Evolutionary conservation across 371 early-diverging fungal species (phyloP).

Genomic region (Fennellomyces sp.): DNA sequence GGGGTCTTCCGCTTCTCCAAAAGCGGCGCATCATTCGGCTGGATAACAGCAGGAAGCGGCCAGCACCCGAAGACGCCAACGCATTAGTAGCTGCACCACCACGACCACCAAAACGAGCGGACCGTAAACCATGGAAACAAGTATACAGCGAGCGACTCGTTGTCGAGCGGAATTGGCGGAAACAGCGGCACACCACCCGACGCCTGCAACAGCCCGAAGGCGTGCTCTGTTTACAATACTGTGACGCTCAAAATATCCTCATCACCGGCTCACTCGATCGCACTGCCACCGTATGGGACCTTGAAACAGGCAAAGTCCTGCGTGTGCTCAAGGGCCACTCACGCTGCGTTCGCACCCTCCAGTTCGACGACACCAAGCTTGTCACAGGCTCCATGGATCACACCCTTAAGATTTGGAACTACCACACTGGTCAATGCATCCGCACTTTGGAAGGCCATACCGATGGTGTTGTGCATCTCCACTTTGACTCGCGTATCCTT

Average conservation of each 20-base stretch:
- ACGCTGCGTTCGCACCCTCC: constrained; percentile 82
- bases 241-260: constrained; percentile 70
- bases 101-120: background rate
- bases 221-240: constrained; percentile 81
- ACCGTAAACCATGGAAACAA: constrained; percentile 73
- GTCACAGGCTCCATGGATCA: constrained; percentile 93
- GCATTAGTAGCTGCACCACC: background rate
- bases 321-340: constrained; percentile 85
- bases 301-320: constrained; percentile 74
- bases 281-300: constrained; percentile 83
- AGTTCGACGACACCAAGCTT: constrained; percentile 82
- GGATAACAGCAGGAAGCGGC: constrained; percentile 14
- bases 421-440: constrained; percentile 87
- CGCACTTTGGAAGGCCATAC: constrained; percentile 85
- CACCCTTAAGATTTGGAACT: constrained; percentile 97
- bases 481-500: constrained; percentile 81
- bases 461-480: constrained; percentile 83
- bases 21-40: constrained; percentile 33
- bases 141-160: constrained; percentile 81
- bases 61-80: background rate
- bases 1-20: constrained; percentile 85
- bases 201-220: constrained; percentile 63
- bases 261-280: constrained; percentile 86
- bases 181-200: constrained; percentile 55
- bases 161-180: constrained; percentile 86